These are phyloP conservation scores for Aquilaria agallochum DNA, from an alignment of 441 rosid genomes.

Conservation along the genomic window DNA sequence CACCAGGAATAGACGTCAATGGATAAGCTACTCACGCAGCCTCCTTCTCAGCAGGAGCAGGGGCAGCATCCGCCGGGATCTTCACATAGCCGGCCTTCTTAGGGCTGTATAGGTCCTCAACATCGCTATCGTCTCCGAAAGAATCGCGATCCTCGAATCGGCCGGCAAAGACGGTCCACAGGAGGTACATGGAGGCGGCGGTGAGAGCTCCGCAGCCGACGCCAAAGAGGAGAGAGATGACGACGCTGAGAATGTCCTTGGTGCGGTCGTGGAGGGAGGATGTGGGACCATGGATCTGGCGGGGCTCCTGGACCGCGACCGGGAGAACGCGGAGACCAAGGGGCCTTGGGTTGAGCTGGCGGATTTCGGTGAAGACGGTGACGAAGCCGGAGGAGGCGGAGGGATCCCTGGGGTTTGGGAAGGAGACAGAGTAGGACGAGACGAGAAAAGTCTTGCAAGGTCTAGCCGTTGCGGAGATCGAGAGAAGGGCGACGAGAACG, in stretches of 20 bases:
- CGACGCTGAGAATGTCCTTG: slow-evolving; percentile 84
- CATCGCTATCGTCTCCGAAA: slow-evolving; percentile 28
- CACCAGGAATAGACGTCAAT: not conserved
- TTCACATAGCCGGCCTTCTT: slow-evolving; percentile 67
- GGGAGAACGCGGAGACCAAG: slow-evolving; percentile 7
- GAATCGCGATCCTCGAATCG: not conserved
- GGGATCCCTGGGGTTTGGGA: slow-evolving; percentile 40
- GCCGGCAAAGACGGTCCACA: slow-evolving; percentile 68
- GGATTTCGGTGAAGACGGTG: slow-evolving; percentile 66
- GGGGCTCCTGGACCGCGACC: too few species aligned
- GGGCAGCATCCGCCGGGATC: slow-evolving; percentile 42
- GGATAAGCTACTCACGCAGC: slow-evolving; percentile 28
- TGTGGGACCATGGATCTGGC: slow-evolving; percentile 12
- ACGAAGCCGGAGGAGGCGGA: slow-evolving; percentile 41
- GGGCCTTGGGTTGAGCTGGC: slow-evolving; percentile 34
- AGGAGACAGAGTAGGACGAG: slow-evolving; percentile 57
- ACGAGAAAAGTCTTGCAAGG: slow-evolving; percentile 71
- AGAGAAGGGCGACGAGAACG: slow-evolving; percentile 27
- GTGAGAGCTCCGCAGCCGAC: slow-evolving; percentile 96
- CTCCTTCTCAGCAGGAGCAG: slow-evolving; percentile 23
- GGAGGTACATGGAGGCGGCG: slow-evolving; percentile 85
- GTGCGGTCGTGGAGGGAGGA: slow-evolving; percentile 74
- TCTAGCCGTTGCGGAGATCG: slow-evolving; percentile 40
- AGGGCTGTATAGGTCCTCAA: slow-evolving; percentile 29
- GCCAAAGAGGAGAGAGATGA: slow-evolving; percentile 77